phyloP scores from a whole-genome alignment of 2,329 filamentous ascomycete genomes.

The Fusarium oxysporum region DNA sequence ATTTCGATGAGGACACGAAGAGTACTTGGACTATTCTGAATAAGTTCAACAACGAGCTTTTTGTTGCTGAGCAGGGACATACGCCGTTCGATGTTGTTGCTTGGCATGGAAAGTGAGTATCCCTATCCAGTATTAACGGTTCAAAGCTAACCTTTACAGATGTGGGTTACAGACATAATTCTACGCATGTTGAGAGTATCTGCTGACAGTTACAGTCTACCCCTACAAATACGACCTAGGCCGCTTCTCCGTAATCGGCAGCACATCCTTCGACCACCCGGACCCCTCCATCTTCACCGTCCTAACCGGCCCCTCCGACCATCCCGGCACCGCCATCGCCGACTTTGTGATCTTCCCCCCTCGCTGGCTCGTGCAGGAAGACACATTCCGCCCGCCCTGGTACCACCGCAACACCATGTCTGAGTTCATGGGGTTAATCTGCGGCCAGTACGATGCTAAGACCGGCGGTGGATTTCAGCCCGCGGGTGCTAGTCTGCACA shows the following conservation, averaged over 20 bases:
- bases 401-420: conserved; percentile 78
- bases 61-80: conserved; percentile 68
- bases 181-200: rapidly evolving
- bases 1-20: conserved; percentile 72
- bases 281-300: conserved; percentile 85
- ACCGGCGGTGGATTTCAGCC: conserved; percentile 67
- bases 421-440: conserved; percentile 73
- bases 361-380: conserved; percentile 75
- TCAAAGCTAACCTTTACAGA: conserved; percentile 10
- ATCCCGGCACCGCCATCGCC: conserved; percentile 72
- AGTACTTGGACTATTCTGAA: conserved; percentile 63
- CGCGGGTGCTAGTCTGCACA: conserved; percentile 71
- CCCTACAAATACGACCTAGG: conserved; percentile 87
- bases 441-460: conserved; percentile 71
- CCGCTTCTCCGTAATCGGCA: conserved; percentile 80
- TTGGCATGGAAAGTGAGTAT: conserved; percentile 83
- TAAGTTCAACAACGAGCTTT: conserved; percentile 76
- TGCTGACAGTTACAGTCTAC: conserved; percentile 31
- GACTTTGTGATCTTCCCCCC: conserved; percentile 82
- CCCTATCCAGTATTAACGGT: rapidly evolving
- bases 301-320: conserved; percentile 70
- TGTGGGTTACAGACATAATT: conserved; percentile 10
- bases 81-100: conserved; percentile 84
- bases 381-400: conserved; percentile 79
- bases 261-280: conserved; percentile 74